Base-by-base conservation (phyloP, 208 protist genomes). In the Trypanosoma scelopori region DNA sequence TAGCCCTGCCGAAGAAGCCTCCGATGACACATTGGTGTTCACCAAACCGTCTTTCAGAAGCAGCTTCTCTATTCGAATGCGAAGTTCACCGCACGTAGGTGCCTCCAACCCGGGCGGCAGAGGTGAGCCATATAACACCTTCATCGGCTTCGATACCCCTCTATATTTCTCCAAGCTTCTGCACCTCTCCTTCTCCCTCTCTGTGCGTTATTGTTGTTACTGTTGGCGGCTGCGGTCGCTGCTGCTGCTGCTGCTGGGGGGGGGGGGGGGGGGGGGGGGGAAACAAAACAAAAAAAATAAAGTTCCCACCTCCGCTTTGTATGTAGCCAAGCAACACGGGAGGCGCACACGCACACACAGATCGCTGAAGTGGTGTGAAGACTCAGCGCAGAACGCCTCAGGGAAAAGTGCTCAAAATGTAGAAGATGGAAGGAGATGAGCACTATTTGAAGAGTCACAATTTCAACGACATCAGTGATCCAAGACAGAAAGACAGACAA, bases 1-100 rank as follows among this genome's bases (percentile, higher is more conserved):
- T 15, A 77, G 70, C 13, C 69, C 79, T 25, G 55, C 30, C 25
- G 30, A 32, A 27, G 23, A 50, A 63, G 41, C 20, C 23, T 42
- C 49, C n/a, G 46, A 49, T 13, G 18, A 1, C 9, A 57, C 13
- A n/a, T 6, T 41, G 20, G 35, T 43, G 57, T 84, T 83, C 37
- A 93, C 79, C 11, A 72, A 65, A 51, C 85, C 76, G 41, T 91
- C 76, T 35, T 92, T 81, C 1, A 95, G 69, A 18, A 95, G 57
- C 30, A 95, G 63, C 41, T 88, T 85, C 39, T 95, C 89, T 37
- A 95, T 59, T 48, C 89, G 84, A 41, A 95, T 82, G 42, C 84
- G 85, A 49, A 95, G 79, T 65, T 92, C 86, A 7, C 89, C 89
- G 28, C 70, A 65, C 32, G 89, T 95, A n/a, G 77, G 73, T 23